Conservation (phyloP, 2,329 filamentous ascomycete genomes). For the Elsinoe australis region DNA sequence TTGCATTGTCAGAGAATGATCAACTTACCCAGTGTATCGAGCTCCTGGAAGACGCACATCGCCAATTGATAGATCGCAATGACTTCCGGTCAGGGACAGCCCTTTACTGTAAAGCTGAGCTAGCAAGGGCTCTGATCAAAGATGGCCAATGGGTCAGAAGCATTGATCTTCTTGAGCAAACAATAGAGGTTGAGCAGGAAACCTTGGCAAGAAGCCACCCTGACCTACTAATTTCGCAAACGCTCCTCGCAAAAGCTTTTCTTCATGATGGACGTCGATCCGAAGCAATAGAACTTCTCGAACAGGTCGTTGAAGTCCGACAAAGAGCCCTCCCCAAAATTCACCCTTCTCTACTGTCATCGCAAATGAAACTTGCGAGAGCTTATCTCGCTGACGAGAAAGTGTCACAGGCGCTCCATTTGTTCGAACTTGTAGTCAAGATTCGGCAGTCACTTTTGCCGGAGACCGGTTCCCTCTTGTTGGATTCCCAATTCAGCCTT, state of each 20-base stretch:
- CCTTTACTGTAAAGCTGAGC: conserved; percentile 18
- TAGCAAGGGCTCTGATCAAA: conserved; percentile 24
- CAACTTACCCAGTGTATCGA: conserved; percentile 23
- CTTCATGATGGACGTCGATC: conserved; percentile 19
- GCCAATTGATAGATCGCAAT: neutral
- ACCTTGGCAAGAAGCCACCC: conserved; percentile 16
- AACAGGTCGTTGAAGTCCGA: neutral
- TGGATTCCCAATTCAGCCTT: no score
- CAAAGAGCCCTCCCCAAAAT: neutral
- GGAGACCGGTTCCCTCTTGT: no score
- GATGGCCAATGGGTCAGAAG: conserved; percentile 23
- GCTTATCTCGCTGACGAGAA: conserved; percentile 23
- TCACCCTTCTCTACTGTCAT: conserved; percentile 16
- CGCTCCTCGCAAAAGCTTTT: conserved; percentile 23
- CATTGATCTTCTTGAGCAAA: conserved; percentile 24
- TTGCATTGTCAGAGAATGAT: conserved; percentile 22
- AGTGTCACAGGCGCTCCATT: conserved; percentile 22
- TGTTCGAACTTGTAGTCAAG: conserved; percentile 24
- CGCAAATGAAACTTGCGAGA: conserved; percentile 21
- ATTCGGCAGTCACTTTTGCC: neutral
- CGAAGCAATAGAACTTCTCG: conserved; percentile 23
- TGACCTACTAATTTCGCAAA: conserved; percentile 18
- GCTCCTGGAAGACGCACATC: conserved; percentile 18
- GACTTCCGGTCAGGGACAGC: conserved; percentile 12
- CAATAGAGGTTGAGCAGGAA: conserved; percentile 19